Base-by-base conservation (phyloP, 2,329 filamentous ascomycete species). In the Alternaria consortialis region DNA sequence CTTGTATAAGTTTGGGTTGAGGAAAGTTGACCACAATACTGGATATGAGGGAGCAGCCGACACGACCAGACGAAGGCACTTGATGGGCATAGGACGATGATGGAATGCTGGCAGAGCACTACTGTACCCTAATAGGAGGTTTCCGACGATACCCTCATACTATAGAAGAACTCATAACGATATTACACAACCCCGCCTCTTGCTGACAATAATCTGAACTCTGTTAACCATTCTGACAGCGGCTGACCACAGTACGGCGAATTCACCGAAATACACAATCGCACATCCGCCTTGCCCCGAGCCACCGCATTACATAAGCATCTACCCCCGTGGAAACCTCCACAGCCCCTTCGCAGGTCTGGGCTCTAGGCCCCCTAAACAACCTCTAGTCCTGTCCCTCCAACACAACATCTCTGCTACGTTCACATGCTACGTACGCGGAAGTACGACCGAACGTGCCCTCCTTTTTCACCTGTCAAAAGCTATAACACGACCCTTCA, bases 111-210 rank as follows among this genome's bases (percentile, higher is more conserved):
- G 57, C 46, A 52, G 52, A 43, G 39, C 51, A 50, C 37, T 43
- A 56, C 39, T 56, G 58, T 56, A 60, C 53, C 40, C 53, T 60
- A 52, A 60, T 52, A 37, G 32, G 53, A 50, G 58, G 47, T 40
- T 56, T 56, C 37, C 57, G 32, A 60, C 31, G 58, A 57, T 60
- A 60, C 53, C 58, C 58, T 57, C 44, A 50, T 56, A 23, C 46
- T 42, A 57, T 60, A 57, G 53, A 60, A 60, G 53, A 60, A 60
- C 43, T 46, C 40, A 56, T 52, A 53, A 60, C 54, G 53, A 60
- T 56, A 46, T 15, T 57, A 29, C 27, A 25, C 11, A 36, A 6
- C 32, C 25, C 25, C 27, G 31, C 50, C 31, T 40, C n/a, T 53
- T 34, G 51, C 37, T 42, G 37, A 15, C 17, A 34, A 34, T 32